phyloP scores from a whole-genome alignment of 208 protist genomes.

The Leishmania martiniquensis region DNA sequence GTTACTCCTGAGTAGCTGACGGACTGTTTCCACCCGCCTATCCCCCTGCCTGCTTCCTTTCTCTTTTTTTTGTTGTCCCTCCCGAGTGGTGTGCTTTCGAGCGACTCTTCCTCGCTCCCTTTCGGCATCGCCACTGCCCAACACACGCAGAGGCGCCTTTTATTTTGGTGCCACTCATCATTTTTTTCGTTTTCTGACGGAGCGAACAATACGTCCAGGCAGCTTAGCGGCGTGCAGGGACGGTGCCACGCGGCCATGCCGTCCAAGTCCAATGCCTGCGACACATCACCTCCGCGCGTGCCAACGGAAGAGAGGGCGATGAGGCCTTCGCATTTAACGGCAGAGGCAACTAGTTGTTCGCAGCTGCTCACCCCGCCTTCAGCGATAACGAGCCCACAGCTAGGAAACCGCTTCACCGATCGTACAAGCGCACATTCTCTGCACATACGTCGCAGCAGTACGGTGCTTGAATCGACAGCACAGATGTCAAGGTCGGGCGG shows the following conservation, averaged over 20 bases:
- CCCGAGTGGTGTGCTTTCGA: neutral
- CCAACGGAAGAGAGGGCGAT: neutral
- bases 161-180: neutral
- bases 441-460: neutral
- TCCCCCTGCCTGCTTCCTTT: neutral
- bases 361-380: neutral
- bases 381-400: neutral
- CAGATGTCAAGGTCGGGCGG: neutral
- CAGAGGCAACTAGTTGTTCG: neutral
- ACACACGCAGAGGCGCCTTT: neutral
- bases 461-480: conserved; percentile 9
- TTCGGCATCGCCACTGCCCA: neutral
- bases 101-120: neutral
- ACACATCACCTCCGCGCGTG: neutral
- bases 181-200: neutral
- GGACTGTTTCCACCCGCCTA: neutral
- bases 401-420: too few relatives aligned
- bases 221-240: neutral
- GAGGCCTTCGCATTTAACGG: neutral
- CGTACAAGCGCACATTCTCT: neutral
- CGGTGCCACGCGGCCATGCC: neutral
- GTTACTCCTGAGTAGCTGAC: neutral
- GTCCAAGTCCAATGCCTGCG: neutral
- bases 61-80: neutral
- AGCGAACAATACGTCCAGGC: neutral